phyloP scores from a whole-genome alignment of 805 yeast genomes.

The Ogataea haglerorum region DNA sequence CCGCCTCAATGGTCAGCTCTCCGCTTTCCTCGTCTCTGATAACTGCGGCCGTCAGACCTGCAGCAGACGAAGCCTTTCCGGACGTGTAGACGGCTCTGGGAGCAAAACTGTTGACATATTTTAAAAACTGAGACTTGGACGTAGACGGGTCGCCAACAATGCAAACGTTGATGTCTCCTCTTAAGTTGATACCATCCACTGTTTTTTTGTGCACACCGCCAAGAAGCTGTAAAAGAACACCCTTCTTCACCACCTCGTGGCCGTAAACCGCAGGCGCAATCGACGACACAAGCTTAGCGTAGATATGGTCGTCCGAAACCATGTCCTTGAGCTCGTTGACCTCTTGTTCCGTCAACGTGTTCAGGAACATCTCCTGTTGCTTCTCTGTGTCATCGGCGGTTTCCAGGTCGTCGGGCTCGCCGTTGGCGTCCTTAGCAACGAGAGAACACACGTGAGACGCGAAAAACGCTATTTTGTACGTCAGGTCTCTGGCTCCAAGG shows the following conservation, averaged over 20 bases:
- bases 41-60: constrained; percentile 97
- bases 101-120: constrained; percentile 85
- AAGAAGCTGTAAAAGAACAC: constrained; percentile 78
- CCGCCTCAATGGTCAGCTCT: constrained; percentile 96
- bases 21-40: constrained; percentile 97
- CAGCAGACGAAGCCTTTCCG: constrained; percentile 98
- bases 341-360: constrained; percentile 75
- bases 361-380: constrained; percentile 79
- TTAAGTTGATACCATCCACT: constrained; percentile 86
- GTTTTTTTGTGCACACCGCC: constrained; percentile 97
- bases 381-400: constrained; percentile 46
- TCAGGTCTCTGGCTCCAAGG: constrained; percentile 91
- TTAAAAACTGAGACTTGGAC: constrained; percentile 91
- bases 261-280: constrained; percentile 97
- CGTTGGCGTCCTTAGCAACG: constrained; percentile 35
- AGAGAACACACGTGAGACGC: constrained; percentile 86
- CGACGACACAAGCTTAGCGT: constrained; percentile 78
- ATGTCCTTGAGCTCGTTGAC: constrained; percentile 79
- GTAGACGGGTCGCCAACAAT: constrained; percentile 98
- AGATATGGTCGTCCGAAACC: constrained; percentile 86
- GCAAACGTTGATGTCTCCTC: constrained; percentile 97
- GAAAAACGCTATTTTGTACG: constrained; percentile 85
- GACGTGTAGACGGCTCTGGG: constrained; percentile 96
- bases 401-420: constrained; percentile 18
- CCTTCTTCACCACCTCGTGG: constrained; percentile 91